These are phyloP conservation scores for Podospora sp. DNA, from an alignment of 495 filamentous ascomycete genomes.

Conservation along the genomic window DNA sequence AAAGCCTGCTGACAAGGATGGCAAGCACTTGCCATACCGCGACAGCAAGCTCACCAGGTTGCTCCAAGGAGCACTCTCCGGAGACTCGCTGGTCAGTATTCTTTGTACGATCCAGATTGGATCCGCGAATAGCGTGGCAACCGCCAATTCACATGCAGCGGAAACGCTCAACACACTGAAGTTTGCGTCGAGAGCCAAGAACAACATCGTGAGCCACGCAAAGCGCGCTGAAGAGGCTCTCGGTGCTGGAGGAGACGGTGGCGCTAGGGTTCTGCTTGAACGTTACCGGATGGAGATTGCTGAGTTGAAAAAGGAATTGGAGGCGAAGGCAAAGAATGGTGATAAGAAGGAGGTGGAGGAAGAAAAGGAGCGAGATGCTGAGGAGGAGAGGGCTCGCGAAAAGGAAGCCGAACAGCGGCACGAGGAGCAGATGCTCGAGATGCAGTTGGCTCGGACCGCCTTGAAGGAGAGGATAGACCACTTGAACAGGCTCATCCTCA, in stretches of 20 bases:
- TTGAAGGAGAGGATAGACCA: slow-evolving; percentile 97
- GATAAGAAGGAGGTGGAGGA: slow-evolving; percentile 68
- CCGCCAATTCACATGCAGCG: slow-evolving; percentile 68
- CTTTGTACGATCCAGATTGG: slow-evolving; percentile 92
- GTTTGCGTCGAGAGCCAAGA: slow-evolving; percentile 94
- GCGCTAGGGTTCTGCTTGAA: slow-evolving; percentile 84
- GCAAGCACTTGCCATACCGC: slow-evolving; percentile 90
- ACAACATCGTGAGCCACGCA: slow-evolving; percentile 96
- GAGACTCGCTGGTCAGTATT: slow-evolving; percentile 93
- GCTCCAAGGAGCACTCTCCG: slow-evolving; percentile 89
- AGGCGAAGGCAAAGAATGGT: slow-evolving; percentile 64
- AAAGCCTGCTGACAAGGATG: slow-evolving; percentile 73
- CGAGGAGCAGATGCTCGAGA: slow-evolving; percentile 96
- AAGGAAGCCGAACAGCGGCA: slow-evolving; percentile 82
- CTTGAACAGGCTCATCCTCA: slow-evolving; percentile 91
- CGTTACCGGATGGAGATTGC: slow-evolving; percentile 93
- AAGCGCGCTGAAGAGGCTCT: slow-evolving; percentile 92
- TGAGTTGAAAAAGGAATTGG: slow-evolving; percentile 78
- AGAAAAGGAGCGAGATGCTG: slow-evolving; percentile 57
- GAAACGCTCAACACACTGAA: slow-evolving; percentile 97
- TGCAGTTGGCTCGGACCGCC: slow-evolving; percentile 94
- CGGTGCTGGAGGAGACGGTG: slow-evolving; percentile 72
- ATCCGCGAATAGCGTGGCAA: slow-evolving; percentile 61
- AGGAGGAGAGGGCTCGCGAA: slow-evolving; percentile 72
- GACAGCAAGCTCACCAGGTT: slow-evolving; percentile 96